These are phyloP conservation scores for Elsinoe australis DNA, from an alignment of 2,329 filamentous ascomycete species.

Conservation along the genomic window DNA sequence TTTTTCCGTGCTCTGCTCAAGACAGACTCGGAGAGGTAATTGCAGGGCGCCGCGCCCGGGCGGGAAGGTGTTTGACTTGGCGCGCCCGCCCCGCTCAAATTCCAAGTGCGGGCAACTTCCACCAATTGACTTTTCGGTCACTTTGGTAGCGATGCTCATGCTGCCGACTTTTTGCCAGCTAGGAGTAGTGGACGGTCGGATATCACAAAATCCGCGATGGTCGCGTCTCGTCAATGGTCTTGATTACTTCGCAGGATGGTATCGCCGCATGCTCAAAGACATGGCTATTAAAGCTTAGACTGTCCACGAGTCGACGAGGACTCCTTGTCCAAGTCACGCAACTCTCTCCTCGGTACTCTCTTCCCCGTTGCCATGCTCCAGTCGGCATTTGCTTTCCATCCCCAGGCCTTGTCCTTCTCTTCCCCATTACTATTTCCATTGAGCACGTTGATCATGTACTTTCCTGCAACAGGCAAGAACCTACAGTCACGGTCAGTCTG, in stretches of 20 bases:
- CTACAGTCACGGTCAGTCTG: not conserved
- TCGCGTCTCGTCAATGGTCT: too few species aligned
- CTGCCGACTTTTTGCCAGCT: too few species aligned
- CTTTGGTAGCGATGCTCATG: too few species aligned
- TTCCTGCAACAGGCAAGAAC: slow-evolving; percentile 53
- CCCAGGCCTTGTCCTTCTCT: slow-evolving; percentile 32
- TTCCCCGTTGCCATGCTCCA: slow-evolving; percentile 20
- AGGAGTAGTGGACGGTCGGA: too few species aligned
- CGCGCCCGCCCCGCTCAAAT: slow-evolving; percentile 1
- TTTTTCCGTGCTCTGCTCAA: not conserved
- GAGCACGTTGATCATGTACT: slow-evolving; percentile 46
- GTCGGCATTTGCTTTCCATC: slow-evolving; percentile 29
- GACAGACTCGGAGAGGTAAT: not conserved
- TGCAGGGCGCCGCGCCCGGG: slow-evolving; percentile 1
- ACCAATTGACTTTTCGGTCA: slow-evolving; percentile 1
- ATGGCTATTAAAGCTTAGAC: not conserved
- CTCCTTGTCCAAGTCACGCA: slow-evolving; percentile 18
- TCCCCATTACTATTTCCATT: slow-evolving; percentile 31
- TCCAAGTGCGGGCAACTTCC: too few species aligned
- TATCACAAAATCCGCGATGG: too few species aligned
- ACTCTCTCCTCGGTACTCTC: slow-evolving; percentile 17
- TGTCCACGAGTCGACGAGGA: not conserved
- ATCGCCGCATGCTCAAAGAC: not conserved
- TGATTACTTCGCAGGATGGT: not conserved
- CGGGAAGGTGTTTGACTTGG: slow-evolving; percentile 15